A percentile compares a stretch with the other conserved stretches of the same genome.
These are phyloP conservation scores for Backusella psychrophila DNA, from an alignment of 192 early-diverging fungal genomes.

Conservation along the genomic window DNA sequence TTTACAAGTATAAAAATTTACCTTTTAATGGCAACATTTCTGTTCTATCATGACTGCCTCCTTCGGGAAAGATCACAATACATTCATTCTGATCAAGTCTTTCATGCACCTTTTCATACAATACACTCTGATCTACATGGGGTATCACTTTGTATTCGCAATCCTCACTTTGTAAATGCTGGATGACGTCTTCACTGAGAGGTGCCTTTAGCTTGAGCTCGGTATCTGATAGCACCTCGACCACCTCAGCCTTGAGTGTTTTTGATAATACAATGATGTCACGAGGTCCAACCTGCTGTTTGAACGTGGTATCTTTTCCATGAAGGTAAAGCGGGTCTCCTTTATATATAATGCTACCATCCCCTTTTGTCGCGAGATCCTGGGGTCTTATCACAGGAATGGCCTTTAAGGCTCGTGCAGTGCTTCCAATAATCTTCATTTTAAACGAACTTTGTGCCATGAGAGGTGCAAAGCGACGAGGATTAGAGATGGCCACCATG, in stretches of 20 bases:
- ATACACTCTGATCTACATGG: conserved; percentile 84
- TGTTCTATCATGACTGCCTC: conserved; percentile 93
- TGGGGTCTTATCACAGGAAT: conserved; percentile 93
- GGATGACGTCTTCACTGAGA: conserved; percentile 63
- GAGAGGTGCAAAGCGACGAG: conserved; percentile 69
- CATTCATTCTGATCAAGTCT: conserved; percentile 67
- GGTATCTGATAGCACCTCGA: conserved; percentile 77
- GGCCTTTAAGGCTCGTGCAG: conserved; percentile 69
- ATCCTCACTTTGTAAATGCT: conserved; percentile 39
- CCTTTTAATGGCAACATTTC: conserved; percentile 95
- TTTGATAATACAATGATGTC: conserved; percentile 49
- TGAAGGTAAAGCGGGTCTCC: conserved; percentile 54
- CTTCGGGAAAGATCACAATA: conserved; percentile 98
- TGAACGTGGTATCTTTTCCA: conserved; percentile 70
- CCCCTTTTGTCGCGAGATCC: conserved; percentile 70
- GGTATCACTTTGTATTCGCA: conserved; percentile 58
- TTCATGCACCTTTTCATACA: conserved; percentile 80
- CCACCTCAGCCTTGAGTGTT: conserved; percentile 52
- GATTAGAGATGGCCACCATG: conserved; percentile 77
- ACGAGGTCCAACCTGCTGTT: conserved; percentile 59
- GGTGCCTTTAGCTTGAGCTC: conserved; percentile 66
- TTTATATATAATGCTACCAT: conserved; percentile 59
- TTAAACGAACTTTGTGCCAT: conserved; percentile 84
- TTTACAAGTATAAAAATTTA: conserved; percentile 2
- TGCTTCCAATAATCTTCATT: conserved; percentile 76